phyloP scores from a whole-genome alignment of 768 basidiomycete species.

The Cyclocybe aegerita region DNA sequence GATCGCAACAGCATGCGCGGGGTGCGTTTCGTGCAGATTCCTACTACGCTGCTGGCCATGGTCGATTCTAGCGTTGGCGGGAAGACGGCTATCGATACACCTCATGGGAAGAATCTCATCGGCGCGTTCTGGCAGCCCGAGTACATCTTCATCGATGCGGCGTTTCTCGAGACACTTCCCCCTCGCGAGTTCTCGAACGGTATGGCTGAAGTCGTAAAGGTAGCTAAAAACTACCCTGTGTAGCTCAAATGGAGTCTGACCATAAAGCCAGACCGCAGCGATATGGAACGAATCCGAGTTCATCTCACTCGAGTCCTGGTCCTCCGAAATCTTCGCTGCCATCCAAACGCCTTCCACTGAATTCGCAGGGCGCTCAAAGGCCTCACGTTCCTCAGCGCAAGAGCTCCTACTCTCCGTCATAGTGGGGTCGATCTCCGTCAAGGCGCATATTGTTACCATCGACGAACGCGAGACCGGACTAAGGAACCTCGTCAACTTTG shows the following conservation, averaged over 20 bases:
- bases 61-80: constrained; percentile 98
- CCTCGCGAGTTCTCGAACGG: constrained; percentile 95
- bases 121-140: constrained; percentile 99
- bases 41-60: constrained; percentile 96
- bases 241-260: not conserved
- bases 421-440: constrained; percentile 90
- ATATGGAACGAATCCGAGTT: constrained; percentile 96
- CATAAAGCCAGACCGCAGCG: constrained; percentile 78
- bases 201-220: constrained; percentile 98
- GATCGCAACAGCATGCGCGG: constrained; percentile 82
- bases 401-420: constrained; percentile 88
- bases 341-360: constrained; percentile 70
- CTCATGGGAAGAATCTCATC: constrained; percentile 97
- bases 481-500: constrained; percentile 98
- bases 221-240: constrained; percentile 28
- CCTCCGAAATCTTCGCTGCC: constrained; percentile 83
- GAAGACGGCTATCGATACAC: constrained; percentile 99
- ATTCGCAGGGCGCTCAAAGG: constrained; percentile 54
- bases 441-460: constrained; percentile 94
- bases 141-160: constrained; percentile 96
- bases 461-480: constrained; percentile 97
- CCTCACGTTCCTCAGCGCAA: constrained; percentile 73
- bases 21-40: constrained; percentile 92
- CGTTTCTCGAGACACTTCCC: constrained; percentile 93
- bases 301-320: constrained; percentile 79